A percentile compares a stretch with the other conserved stretches of the same genome.
Evolutionary conservation across 2,329 filamentous ascomycete species (phyloP).

Genomic region (Tolypocladium album): DNA sequence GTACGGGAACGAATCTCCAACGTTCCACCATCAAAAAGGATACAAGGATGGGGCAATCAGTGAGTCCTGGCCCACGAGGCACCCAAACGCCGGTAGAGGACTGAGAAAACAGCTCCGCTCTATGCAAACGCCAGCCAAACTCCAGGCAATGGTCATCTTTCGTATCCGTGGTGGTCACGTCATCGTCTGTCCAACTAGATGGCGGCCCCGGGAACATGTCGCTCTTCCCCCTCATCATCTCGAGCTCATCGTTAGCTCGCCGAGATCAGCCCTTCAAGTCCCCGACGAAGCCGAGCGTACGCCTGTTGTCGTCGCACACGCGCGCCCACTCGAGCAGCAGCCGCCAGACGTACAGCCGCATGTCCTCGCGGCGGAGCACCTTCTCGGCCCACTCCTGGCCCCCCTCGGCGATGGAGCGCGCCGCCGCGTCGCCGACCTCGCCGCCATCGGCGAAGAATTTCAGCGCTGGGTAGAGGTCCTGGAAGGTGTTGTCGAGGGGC

Average conservation of each 20-base stretch:
- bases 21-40: not conserved
- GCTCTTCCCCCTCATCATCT: not conserved
- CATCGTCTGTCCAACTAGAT: not conserved
- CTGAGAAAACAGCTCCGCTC: not conserved
- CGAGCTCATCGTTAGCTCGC: not conserved
- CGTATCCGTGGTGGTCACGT: not conserved
- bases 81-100: not conserved
- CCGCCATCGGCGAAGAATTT: conserved; percentile 51
- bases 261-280: conserved; percentile 20
- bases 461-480: conserved; percentile 54
- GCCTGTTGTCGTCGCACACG: conserved; percentile 33
- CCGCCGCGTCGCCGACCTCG: conserved; percentile 39
- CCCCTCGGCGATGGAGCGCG: conserved; percentile 45
- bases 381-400: conserved; percentile 51
- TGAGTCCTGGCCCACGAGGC: not conserved
- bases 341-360: conserved; percentile 54
- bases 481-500: conserved; percentile 58
- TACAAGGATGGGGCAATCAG: not conserved
- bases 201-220: not conserved
- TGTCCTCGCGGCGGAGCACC: conserved; percentile 53
- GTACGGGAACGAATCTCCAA: not conserved
- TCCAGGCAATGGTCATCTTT: not conserved
- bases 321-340: conserved; percentile 48
- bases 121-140: not conserved
- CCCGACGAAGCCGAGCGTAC: conserved; percentile 31